phyloP scores from a whole-genome alignment of 495 filamentous ascomycete species.

The Glutinoglossum americanum region DNA sequence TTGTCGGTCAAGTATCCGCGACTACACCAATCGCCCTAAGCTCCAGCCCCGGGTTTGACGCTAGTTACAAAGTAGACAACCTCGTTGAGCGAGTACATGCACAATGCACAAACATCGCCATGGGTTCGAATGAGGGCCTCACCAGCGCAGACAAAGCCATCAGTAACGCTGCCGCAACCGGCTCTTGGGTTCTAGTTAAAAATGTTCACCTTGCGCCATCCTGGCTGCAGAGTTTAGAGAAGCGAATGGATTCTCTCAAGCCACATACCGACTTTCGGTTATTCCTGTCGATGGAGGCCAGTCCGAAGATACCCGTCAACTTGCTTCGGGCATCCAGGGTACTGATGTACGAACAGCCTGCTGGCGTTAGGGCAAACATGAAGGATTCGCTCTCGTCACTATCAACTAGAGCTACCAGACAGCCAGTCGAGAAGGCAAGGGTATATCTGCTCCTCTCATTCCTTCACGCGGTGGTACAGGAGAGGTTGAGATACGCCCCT shows the following conservation, averaged over 20 bases:
- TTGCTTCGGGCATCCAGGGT: constrained; percentile 80
- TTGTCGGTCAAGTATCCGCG: constrained; percentile 63
- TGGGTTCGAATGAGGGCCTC: constrained; percentile 90
- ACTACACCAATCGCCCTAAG: constrained; percentile 75
- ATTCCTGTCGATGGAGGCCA: constrained; percentile 95
- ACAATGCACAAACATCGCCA: constrained; percentile 88
- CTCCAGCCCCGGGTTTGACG: constrained; percentile 91
- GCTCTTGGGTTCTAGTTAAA: constrained; percentile 95
- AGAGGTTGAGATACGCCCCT: constrained; percentile 84
- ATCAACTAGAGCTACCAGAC: constrained; percentile 51
- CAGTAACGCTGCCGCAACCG: constrained; percentile 73
- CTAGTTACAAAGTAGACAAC: constrained; percentile 94
- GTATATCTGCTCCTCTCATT: constrained; percentile 85
- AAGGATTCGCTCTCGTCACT: constrained; percentile 82
- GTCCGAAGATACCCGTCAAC: constrained; percentile 92
- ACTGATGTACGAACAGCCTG: constrained; percentile 95
- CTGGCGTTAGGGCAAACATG: constrained; percentile 94
- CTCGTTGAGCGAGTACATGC: constrained; percentile 64
- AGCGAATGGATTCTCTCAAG: constrained; percentile 84
- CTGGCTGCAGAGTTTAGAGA: constrained; percentile 94
- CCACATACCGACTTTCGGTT: constrained; percentile 85
- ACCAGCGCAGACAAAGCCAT: constrained; percentile 90
- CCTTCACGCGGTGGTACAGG: constrained; percentile 89
- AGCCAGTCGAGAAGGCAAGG: constrained; percentile 76
- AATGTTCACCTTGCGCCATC: constrained; percentile 92